Evolutionary conservation across 306 rosid species (phyloP).

Genomic region (Luffa aegyptiaca): DNA sequence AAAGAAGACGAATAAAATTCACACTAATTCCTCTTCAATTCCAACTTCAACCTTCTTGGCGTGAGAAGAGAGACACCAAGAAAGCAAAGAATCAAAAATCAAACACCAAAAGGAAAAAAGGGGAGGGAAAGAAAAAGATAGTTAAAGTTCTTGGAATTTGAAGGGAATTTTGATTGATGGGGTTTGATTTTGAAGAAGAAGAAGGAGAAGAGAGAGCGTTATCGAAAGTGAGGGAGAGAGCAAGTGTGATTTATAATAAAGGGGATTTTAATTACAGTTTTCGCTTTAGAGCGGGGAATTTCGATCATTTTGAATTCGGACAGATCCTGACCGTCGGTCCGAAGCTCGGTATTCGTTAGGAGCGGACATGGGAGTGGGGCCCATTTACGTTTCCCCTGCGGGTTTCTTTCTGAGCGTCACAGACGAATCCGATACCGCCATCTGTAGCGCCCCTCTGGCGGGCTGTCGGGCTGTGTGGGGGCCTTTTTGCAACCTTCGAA

Average conservation of each 20-base stretch:
- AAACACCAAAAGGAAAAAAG: background rate
- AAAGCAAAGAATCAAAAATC: conserved; percentile 15
- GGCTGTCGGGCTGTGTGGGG: background rate
- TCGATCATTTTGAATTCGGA: conserved; percentile 38
- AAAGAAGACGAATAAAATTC: background rate
- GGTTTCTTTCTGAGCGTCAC: background rate
- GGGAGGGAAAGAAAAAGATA: conserved; percentile 8
- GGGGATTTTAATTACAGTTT: conserved; percentile 17
- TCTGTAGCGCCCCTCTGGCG: background rate
- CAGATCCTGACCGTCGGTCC: conserved; percentile 45
- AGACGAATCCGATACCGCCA: background rate
- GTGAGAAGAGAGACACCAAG: conserved; percentile 11
- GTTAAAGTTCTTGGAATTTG: background rate
- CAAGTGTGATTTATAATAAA: conserved; percentile 26
- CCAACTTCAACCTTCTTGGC: conserved; percentile 3
- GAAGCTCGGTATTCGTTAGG: conserved; percentile 39
- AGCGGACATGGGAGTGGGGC: conserved; percentile 48
- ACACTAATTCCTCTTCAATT: background rate
- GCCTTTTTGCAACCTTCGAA: background rate
- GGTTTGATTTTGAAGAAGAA: background rate
- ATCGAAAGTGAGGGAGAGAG: conserved; percentile 13
- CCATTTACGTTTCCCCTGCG: conserved; percentile 19
- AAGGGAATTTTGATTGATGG: background rate
- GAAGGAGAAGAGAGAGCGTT: conserved; percentile 9
- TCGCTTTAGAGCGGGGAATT: conserved; percentile 49